Base-by-base conservation (phyloP, 2,329 filamentous ascomycete species). In the Sphaerulina musiva region DNA sequence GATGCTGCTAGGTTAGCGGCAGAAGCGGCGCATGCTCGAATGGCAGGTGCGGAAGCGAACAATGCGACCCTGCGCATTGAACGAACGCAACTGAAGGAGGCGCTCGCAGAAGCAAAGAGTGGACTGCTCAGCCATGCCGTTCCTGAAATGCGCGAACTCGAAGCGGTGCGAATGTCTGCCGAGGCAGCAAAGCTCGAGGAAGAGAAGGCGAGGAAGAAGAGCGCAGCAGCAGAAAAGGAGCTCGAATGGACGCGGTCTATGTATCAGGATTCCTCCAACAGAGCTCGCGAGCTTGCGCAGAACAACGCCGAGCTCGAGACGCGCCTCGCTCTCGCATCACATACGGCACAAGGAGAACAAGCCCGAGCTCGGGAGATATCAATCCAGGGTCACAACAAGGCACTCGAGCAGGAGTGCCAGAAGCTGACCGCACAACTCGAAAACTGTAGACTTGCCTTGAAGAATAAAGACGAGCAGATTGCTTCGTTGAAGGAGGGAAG, bases 221-320 rank as follows among this genome's bases (percentile, higher is more conserved):
- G 72, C 10, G 57, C 66, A 32, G 67, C 61, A 11, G 58, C 67
- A 1, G 69, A 78, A 29, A 72, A 71, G 11, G 79, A 83, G 3
- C 70, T 77, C 26, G 79, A 82, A 1, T 87, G 83, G 62, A 71
- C 76, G 10, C 77, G 80, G 49, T 73, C 74, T 3, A 72, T 77
- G 8, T 87, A 86, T 62, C 83, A 85, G 61, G 73, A 78, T 20
- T 77, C 79, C 1, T 81, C 80, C 7, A 74, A 75, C 32, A 67
- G 72, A 1, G 76, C 75, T 2, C 70, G 71, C 11, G 71, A 73
- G 12, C 68, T 81, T 2, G 68, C 70, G 17, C 63, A 69, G 1
- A 76, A 81, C 61, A 79, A 78, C 59, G 67, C 67, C 14, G 69
- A 73, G 6, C 72, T 84, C 2, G 71, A 73, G 49, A 64, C 63